Conservation (phyloP, 352 stramenopile genomes). For the Lagenidium giganteum region DNA sequence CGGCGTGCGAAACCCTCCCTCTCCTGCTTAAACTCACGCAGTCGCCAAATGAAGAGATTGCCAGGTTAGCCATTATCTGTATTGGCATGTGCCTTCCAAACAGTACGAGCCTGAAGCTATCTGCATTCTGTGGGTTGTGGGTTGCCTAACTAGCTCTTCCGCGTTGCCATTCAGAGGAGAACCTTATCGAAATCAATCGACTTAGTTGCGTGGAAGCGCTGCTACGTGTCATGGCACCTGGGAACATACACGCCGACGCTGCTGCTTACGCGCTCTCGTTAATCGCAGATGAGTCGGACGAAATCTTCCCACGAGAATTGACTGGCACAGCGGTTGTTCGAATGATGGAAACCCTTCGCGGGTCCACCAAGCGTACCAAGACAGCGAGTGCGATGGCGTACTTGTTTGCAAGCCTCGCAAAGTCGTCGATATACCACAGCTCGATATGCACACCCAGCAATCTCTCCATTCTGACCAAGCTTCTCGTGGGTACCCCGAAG, state of each 20-base stretch:
- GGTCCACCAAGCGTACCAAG: conserved; percentile 53
- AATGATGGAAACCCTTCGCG: conserved; percentile 62
- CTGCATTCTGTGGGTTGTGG: not conserved
- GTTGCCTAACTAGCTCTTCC: no score
- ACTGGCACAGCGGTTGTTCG: conserved; percentile 22
- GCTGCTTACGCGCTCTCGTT: conserved; percentile 47
- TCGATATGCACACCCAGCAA: conserved; percentile 46
- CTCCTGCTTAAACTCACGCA: conserved; percentile 38
- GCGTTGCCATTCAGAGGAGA: conserved; percentile 34
- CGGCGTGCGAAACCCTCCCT: conserved; percentile 25
- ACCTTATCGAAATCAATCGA: conserved; percentile 41
- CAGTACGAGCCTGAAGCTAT: conserved; percentile 16
- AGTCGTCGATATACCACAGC: conserved; percentile 39
- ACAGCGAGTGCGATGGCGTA: conserved; percentile 47
- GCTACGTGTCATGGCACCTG: conserved; percentile 36
- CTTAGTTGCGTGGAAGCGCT: conserved; percentile 54
- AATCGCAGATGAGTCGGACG: conserved; percentile 49
- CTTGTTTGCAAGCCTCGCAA: conserved; percentile 48
- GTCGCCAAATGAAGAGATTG: conserved; percentile 28
- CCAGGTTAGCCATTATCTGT: conserved; percentile 43
- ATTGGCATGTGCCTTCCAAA: conserved; percentile 55
- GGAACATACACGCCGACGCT: conserved; percentile 38
- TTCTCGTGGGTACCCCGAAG: conserved; percentile 45
- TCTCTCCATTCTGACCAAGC: conserved; percentile 58
- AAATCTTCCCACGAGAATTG: conserved; percentile 45